phyloP scores from a whole-genome alignment of 1,139 yeast species.

The Nadsonia starkeyi-henricii region DNA sequence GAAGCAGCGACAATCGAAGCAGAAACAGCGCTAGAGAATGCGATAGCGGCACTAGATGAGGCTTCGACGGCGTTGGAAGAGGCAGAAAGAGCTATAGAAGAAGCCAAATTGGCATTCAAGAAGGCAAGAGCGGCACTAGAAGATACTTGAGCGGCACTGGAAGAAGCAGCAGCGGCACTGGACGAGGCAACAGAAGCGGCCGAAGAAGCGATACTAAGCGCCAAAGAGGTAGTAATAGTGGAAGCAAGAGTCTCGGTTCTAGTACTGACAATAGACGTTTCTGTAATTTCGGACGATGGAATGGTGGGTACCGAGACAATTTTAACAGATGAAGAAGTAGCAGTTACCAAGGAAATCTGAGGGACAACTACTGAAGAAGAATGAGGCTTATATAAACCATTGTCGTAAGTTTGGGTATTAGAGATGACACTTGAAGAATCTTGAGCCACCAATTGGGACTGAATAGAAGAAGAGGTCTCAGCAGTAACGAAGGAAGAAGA shows the following conservation, averaged over 20 bases:
- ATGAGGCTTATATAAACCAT: background rate
- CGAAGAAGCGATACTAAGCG: too few relatives aligned
- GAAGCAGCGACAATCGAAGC: background rate
- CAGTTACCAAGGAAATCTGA: background rate
- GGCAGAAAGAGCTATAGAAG: background rate
- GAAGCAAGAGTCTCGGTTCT: background rate
- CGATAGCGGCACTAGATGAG: background rate
- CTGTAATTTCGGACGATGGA: background rate
- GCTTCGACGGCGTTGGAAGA: background rate
- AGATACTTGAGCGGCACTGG: background rate
- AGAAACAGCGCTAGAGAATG: background rate
- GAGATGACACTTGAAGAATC: too few relatives aligned
- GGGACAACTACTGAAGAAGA: background rate
- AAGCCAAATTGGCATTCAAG: background rate
- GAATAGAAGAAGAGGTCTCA: slow-evolving; percentile 5
- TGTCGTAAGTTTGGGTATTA: background rate
- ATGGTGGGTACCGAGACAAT: background rate
- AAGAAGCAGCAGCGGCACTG: slow-evolving; percentile 1
- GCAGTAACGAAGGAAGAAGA: slow-evolving; percentile 3
- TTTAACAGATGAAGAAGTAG: background rate
- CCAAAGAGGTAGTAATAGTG: background rate
- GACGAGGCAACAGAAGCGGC: slow-evolving; percentile 2
- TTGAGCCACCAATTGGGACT: too few relatives aligned
- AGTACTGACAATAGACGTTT: background rate
- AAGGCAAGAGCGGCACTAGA: slow-evolving; percentile 1